Evolutionary conservation across 1,284 basidiomycete genomes (phyloP).

Genomic region (Ganoderma meredithae): DNA sequence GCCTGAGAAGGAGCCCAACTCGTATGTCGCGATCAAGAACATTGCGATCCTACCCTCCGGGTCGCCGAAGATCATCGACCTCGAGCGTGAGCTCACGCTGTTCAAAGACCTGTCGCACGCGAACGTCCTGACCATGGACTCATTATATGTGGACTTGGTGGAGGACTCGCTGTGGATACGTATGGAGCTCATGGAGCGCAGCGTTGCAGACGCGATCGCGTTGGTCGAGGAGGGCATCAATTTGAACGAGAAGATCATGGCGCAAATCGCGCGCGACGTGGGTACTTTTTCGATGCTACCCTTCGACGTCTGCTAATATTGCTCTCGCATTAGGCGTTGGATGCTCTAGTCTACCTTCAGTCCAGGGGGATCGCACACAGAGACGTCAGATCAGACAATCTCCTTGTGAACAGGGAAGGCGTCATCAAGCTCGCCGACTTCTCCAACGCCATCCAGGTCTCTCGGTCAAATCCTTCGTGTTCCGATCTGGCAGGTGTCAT

Average conservation of each 20-base stretch:
- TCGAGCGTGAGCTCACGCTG: constrained; percentile 64
- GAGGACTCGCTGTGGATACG: constrained; percentile 80
- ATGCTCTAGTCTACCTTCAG: constrained; percentile 70
- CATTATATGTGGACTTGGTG: constrained; percentile 68
- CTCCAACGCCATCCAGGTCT: constrained; percentile 70
- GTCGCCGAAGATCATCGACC: constrained; percentile 66
- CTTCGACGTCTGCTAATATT: background rate
- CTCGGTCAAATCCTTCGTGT: constrained; percentile 53
- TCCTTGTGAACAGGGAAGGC: constrained; percentile 71
- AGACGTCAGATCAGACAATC: constrained; percentile 81
- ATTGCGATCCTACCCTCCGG: constrained; percentile 66
- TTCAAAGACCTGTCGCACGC: constrained; percentile 63
- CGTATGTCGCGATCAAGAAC: constrained; percentile 69
- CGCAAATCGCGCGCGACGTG: constrained; percentile 77
- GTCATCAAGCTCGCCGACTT: constrained; percentile 83
- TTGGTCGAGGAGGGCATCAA: constrained; percentile 65
- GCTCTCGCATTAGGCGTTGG: constrained; percentile 54
- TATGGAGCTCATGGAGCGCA: constrained; percentile 88
- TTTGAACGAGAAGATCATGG: constrained; percentile 70
- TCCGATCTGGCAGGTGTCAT: constrained; percentile 71
- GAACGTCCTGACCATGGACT: constrained; percentile 71
- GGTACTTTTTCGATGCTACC: constrained; percentile 40
- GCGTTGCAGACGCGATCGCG: constrained; percentile 77
- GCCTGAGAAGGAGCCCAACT: constrained; percentile 45
- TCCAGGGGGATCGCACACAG: constrained; percentile 74